Evolutionary conservation across 352 stramenopile species (phyloP).

Genomic region (Pythium rishiriense): DNA sequence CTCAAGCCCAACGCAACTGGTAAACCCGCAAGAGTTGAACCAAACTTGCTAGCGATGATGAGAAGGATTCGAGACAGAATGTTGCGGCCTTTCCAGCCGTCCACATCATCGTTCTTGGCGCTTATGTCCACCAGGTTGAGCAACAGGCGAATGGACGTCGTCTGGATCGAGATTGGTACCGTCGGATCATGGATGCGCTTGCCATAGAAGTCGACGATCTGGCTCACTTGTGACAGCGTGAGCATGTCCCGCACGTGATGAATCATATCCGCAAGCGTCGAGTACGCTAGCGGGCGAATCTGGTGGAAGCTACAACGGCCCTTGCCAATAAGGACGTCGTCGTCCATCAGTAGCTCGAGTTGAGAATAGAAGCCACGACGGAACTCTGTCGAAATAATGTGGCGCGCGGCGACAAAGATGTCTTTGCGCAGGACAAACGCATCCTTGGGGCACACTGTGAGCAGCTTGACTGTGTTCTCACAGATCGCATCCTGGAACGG

Average conservation of each 20-base stretch:
- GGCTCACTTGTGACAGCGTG: constrained; percentile 93
- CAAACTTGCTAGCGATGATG: constrained; percentile 95
- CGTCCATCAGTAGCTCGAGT: constrained; percentile 95
- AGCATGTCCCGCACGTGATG: constrained; percentile 95
- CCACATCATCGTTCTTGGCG: constrained; percentile 93
- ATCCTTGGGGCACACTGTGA: constrained; percentile 94
- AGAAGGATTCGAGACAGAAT: constrained; percentile 91
- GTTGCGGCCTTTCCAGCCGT: constrained; percentile 86
- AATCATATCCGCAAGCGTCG: constrained; percentile 97
- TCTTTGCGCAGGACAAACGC: constrained; percentile 95
- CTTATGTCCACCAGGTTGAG: constrained; percentile 97
- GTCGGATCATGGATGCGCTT: constrained; percentile 92
- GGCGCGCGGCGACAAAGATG: constrained; percentile 94
- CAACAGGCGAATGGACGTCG: constrained; percentile 94
- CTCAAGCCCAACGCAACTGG: constrained; percentile 64
- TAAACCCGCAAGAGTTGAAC: constrained; percentile 79
- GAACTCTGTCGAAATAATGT: constrained; percentile 98
- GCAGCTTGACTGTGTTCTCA: constrained; percentile 93
- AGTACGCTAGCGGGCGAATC: constrained; percentile 95
- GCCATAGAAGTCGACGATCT: constrained; percentile 93
- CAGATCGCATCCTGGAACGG: constrained; percentile 95
- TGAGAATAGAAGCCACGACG: constrained; percentile 95
- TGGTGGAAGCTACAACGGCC: constrained; percentile 82
- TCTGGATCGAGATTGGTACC: constrained; percentile 95
- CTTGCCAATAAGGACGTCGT: constrained; percentile 93